These are phyloP conservation scores for Candida sakaeoensis DNA, from an alignment of 805 yeast species.

Conservation along the genomic window DNA sequence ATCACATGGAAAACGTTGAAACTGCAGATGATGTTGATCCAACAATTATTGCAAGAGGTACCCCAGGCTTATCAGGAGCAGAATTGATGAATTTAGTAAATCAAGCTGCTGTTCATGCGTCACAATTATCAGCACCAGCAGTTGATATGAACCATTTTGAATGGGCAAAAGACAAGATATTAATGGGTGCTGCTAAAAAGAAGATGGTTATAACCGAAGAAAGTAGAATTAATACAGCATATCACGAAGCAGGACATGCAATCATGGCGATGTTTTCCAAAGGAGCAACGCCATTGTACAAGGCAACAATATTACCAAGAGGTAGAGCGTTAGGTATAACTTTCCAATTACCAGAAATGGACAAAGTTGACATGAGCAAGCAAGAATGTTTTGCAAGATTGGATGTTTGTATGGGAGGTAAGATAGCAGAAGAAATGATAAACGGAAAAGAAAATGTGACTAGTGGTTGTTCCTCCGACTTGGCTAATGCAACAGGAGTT, in stretches of 20 bases:
- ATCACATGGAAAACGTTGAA: conserved; percentile 89
- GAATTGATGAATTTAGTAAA: conserved; percentile 92
- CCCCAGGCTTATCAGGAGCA: conserved; percentile 98
- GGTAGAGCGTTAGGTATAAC: conserved; percentile 97
- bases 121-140: conserved; percentile 84
- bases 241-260: conserved; percentile 99
- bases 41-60: conserved; percentile 88
- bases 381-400: conserved; percentile 85
- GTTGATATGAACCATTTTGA: conserved; percentile 92
- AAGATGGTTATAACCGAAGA: conserved; percentile 98
- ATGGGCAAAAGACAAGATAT: conserved; percentile 98
- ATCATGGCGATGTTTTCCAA: conserved; percentile 93
- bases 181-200: conserved; percentile 97
- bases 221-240: conserved; percentile 89
- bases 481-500: conserved; percentile 82
- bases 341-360: conserved; percentile 97
- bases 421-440: conserved; percentile 90
- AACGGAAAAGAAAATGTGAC: conserved; percentile 92
- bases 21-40: conserved; percentile 83
- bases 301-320: conserved; percentile 94
- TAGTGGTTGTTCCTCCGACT: conserved; percentile 91
- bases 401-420: conserved; percentile 99
- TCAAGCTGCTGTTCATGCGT: conserved; percentile 97
- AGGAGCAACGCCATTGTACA: conserved; percentile 93
- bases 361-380: conserved; percentile 88